Evolutionary conservation across 768 basidiomycete species (phyloP).

Genomic region (Kwoniella bestiolae): DNA sequence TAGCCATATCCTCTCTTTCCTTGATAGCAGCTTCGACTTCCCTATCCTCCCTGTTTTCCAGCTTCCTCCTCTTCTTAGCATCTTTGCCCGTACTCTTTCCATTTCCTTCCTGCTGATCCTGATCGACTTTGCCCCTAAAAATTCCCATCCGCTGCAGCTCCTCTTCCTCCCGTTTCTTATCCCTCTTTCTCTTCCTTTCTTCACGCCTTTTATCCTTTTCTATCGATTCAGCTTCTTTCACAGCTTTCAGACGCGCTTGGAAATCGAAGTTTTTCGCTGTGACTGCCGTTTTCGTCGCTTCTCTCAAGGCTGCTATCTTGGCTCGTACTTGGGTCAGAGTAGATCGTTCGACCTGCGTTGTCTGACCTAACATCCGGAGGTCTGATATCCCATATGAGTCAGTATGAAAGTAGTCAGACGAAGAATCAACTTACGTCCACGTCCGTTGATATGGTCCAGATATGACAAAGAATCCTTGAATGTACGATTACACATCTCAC

Average conservation of each 20-base stretch:
- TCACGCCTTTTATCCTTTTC: slow-evolving; percentile 62
- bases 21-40: slow-evolving; percentile 42
- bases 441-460: slow-evolving; percentile 92
- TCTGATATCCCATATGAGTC: slow-evolving; percentile 62
- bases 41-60: slow-evolving; percentile 23
- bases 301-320: slow-evolving; percentile 83
- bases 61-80: slow-evolving; percentile 14
- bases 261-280: slow-evolving; percentile 93
- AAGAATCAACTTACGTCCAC: slow-evolving; percentile 71
- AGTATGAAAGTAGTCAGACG: neutral
- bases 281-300: slow-evolving; percentile 80
- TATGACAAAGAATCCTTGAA: slow-evolving; percentile 94
- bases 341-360: slow-evolving; percentile 85
- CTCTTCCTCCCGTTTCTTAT: slow-evolving; percentile 69
- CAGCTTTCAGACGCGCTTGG: slow-evolving; percentile 80
- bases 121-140: slow-evolving; percentile 6
- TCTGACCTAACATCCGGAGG: slow-evolving; percentile 90
- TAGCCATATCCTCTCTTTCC: slow-evolving; percentile 70
- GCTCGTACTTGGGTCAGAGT: slow-evolving; percentile 90
- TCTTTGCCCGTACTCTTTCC: slow-evolving; percentile 8
- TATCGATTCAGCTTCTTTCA: slow-evolving; percentile 72
- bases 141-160: slow-evolving; percentile 67
- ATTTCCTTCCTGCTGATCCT: neutral
- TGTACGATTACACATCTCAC: slow-evolving; percentile 85
- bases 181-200: slow-evolving; percentile 70